These are phyloP conservation scores for Cucurbita maxima DNA, from an alignment of 306 rosid species.

Conservation along the genomic window DNA sequence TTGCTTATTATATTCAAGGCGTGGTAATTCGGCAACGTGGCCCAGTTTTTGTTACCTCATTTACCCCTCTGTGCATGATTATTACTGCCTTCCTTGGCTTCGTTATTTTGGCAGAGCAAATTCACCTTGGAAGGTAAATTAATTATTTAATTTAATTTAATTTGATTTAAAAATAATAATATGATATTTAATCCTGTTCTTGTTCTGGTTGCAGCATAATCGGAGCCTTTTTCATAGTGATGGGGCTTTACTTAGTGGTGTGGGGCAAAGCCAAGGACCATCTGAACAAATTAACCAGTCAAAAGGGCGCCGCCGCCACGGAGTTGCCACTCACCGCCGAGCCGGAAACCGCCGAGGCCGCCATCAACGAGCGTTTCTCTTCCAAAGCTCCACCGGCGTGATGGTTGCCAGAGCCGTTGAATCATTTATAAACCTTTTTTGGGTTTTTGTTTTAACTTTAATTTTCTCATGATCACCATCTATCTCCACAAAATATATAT, in stretches of 20 bases:
- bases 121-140: conserved; percentile 71
- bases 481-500: not conserved
- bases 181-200: too few relatives aligned
- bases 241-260: conserved; percentile 81
- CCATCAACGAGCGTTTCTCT: conserved; percentile 15
- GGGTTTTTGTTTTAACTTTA: not conserved
- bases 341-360: conserved; percentile 4
- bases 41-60: conserved; percentile 87
- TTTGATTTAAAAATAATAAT: too few relatives aligned
- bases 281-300: not conserved
- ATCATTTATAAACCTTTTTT: not conserved
- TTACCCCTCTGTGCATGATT: conserved; percentile 89
- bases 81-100: conserved; percentile 76
- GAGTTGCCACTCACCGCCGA: conserved; percentile 43
- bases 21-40: conserved; percentile 69
- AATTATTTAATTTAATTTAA: too few relatives aligned
- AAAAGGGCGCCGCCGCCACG: conserved; percentile 18
- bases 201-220: conserved; percentile 28
- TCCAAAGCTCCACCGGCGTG: conserved; percentile 6
- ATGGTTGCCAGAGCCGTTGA: not conserved
- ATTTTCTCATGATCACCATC: not conserved
- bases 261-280: conserved; percentile 91
- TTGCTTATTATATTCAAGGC: conserved; percentile 89
- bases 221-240: conserved; percentile 71
- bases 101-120: conserved; percentile 56